Percentiles rank a stretch among this genome's conserved stretches.
These are phyloP conservation scores for Backusella parvicylindrica DNA, from an alignment of 192 early-diverging fungal genomes.

Conservation along the genomic window DNA sequence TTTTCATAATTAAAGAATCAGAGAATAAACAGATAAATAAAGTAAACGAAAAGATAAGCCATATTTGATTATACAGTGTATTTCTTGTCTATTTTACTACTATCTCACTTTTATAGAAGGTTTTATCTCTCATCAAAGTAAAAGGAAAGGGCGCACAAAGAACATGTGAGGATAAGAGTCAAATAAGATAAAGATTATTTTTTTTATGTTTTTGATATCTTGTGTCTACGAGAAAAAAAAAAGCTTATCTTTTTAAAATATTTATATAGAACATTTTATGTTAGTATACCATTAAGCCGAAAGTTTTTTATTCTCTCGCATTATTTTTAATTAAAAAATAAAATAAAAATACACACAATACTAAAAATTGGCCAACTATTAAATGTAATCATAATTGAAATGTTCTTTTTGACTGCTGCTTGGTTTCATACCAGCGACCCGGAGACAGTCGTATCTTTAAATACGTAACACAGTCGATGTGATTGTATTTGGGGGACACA, in stretches of 20 bases:
- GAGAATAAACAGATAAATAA: not conserved
- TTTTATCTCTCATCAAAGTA: not conserved
- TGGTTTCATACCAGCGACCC: not conserved
- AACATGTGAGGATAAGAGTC: constrained; percentile 5
- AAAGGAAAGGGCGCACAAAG: not conserved
- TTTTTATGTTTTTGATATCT: not conserved
- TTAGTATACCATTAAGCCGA: not conserved
- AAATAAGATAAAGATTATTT: not conserved
- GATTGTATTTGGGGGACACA: not conserved
- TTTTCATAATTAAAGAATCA: not conserved
- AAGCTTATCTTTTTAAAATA: not conserved
- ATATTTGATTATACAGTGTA: not conserved
- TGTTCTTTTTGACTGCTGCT: not conserved
- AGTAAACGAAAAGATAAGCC: not conserved
- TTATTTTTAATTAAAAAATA: not conserved
- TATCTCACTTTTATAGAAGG: not conserved
- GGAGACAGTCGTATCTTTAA: constrained; percentile 1
- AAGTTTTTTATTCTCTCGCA: no score
- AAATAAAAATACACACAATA: not conserved
- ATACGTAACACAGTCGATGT: not conserved
- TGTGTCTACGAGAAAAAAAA: not conserved
- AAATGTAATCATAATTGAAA: not conserved
- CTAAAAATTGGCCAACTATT: not conserved
- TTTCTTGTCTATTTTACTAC: not conserved
- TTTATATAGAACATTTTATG: not conserved